Base-by-base conservation (phyloP, 2,329 filamentous ascomycete species). In the Kalaharituber pfeilii region DNA sequence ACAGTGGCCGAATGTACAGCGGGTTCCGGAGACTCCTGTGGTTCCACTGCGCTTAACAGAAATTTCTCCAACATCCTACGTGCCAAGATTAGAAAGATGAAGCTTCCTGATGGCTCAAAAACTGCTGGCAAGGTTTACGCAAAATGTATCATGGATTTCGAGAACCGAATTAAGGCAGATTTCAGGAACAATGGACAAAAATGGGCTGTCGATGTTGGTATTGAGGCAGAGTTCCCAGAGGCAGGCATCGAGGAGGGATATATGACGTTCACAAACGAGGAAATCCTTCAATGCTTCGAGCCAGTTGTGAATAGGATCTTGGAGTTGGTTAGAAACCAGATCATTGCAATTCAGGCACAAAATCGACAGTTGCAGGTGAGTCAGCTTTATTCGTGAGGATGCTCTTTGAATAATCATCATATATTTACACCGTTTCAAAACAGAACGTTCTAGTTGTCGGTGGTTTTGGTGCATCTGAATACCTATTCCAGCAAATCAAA, bases 71-170 rank as follows among this genome's bases (percentile, higher is more conserved):
- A 96, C 71, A 95, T 98, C 62, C 74, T 96, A 51, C 83, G 91
- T 53, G 93, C 89, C 58, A 96, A 96, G 75, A 96, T 98, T 65
- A 79, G 89, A 63, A 96, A 96, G 75, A 96, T 96, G 91, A 96
- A 96, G 72, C 75, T 98, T 47, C 88, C 91, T 1, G 89, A 96
- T 66, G 89, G 88, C 49, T 95, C 89, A 63, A 93, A 89, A 72
- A 96, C 87, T 2, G 89, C 91, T n/a, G 89, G 89, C 44, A 87
- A 89, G 69, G 91, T 98, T 53, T 96, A 96, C 69, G 89, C 89
- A 62, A 96, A 96, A 73, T 96, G 89, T 69, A 96, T 98, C 70
- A 96, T 96, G 89, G 91, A 98, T 71, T 98, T 98, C 65, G 91
- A 98, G 74, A 96, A 96, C 77, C 77, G 91, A 69, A 95, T 98